These are phyloP conservation scores for Bipolaris victoriae DNA, from an alignment of 2,329 filamentous ascomycete genomes.

Conservation along the genomic window DNA sequence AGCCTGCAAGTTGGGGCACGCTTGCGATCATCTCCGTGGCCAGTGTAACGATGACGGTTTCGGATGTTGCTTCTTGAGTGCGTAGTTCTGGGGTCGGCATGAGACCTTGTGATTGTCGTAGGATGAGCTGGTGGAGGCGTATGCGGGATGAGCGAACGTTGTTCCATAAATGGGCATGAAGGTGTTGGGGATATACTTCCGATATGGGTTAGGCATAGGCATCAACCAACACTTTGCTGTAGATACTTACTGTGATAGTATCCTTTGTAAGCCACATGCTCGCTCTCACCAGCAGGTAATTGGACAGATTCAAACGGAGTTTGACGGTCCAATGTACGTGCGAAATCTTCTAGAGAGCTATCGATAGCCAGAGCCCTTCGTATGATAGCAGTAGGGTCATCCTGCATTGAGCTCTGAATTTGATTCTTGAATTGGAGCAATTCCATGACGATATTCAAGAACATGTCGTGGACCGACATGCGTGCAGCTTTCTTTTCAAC, in stretches of 20 bases:
- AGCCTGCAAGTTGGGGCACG: constrained; percentile 33
- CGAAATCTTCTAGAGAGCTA: constrained; percentile 18
- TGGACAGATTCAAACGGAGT: constrained; percentile 19
- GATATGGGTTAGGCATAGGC: background rate
- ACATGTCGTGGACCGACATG: constrained; percentile 18
- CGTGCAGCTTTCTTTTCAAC: constrained; percentile 13
- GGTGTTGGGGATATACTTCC: constrained; percentile 26
- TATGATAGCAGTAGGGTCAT: constrained; percentile 15
- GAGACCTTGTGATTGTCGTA: constrained; percentile 21
- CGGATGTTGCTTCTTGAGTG: constrained; percentile 16
- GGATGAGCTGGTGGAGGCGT: constrained; percentile 31
- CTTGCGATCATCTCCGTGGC: constrained; percentile 34
- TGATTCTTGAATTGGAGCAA: constrained; percentile 26
- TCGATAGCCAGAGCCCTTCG: constrained; percentile 24
- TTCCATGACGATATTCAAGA: constrained; percentile 28
- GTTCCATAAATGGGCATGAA: constrained; percentile 37
- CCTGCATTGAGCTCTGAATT: constrained; percentile 4
- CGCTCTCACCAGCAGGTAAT: constrained; percentile 2
- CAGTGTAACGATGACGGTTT: constrained; percentile 16
- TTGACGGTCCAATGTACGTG: constrained; percentile 19
- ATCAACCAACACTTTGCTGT: background rate
- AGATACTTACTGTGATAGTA: constrained; percentile 26
- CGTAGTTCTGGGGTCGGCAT: background rate
- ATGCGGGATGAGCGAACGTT: constrained; percentile 32
- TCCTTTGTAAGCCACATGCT: constrained; percentile 25